Percentiles rank a stretch among this genome's conserved stretches.
phyloP scores from a whole-genome alignment of 1,139 yeast genomes.

The Taphrina sp. region DNA sequence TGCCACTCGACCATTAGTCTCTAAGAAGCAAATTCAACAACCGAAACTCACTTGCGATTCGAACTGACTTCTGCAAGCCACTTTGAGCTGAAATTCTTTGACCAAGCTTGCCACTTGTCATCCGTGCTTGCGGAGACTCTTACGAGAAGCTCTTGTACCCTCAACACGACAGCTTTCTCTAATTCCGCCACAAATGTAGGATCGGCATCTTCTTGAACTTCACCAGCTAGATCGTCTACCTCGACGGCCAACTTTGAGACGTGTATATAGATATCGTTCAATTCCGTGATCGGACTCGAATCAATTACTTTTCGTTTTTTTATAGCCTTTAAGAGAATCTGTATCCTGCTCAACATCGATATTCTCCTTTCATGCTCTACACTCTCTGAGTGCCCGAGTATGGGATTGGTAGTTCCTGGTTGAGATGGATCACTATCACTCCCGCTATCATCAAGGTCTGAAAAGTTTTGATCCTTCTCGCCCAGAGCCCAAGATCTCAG shows the following conservation, averaged over 20 bases:
- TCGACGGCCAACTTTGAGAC: slow-evolving; percentile 10
- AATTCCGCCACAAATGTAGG: slow-evolving; percentile 21
- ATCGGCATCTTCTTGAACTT: slow-evolving; percentile 22
- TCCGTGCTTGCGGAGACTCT: slow-evolving; percentile 12
- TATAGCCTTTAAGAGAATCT: slow-evolving; percentile 18
- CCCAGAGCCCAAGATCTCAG: slow-evolving; percentile 11
- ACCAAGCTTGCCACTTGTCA: slow-evolving; percentile 19
- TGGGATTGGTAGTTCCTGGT: background rate
- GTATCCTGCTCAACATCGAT: slow-evolving; percentile 11
- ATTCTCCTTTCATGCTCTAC: slow-evolving; percentile 3
- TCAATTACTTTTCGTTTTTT: slow-evolving; percentile 6
- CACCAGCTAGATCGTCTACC: slow-evolving; percentile 28
- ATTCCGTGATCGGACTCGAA: background rate
- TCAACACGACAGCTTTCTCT: slow-evolving; percentile 17
- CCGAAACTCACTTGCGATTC: slow-evolving; percentile 12
- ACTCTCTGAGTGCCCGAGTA: background rate
- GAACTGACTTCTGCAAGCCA: slow-evolving; percentile 15
- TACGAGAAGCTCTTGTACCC: slow-evolving; percentile 17
- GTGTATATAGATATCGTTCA: slow-evolving; percentile 16
- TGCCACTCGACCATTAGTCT: background rate
- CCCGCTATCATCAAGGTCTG: slow-evolving; percentile 5
- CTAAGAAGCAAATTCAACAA: background rate
- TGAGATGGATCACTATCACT: slow-evolving; percentile 9
- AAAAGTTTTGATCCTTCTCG: slow-evolving; percentile 7
- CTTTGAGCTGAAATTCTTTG: slow-evolving; percentile 3